Conservation (phyloP, 176 grass and related monocot genomes). For the Musa troglodytarum region DNA sequence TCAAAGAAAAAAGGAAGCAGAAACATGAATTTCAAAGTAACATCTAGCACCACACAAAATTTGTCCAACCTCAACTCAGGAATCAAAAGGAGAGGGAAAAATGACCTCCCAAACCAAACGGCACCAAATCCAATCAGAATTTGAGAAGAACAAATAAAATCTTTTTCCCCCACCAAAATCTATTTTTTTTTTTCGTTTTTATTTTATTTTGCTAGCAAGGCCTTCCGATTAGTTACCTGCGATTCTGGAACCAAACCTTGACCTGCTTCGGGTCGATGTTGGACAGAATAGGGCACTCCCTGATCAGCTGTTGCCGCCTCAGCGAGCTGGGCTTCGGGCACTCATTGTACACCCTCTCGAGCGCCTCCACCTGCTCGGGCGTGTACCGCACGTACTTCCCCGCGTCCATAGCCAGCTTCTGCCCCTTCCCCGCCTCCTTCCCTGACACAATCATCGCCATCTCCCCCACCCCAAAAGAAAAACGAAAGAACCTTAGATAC, state of each 20-base stretch:
- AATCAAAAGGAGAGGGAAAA: no score
- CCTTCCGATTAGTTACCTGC: slow-evolving; percentile 36
- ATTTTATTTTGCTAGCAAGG: no score
- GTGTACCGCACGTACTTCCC: slow-evolving; percentile 96
- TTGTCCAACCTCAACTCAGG: no score
- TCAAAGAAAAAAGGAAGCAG: no score
- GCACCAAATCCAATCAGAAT: no score
- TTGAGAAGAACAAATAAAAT: no score
- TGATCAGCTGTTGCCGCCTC: slow-evolving; percentile 73
- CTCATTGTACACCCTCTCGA: slow-evolving; percentile 87
- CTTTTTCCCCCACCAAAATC: no score
- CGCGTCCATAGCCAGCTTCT: slow-evolving; percentile 36
- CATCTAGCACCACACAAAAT: no score
- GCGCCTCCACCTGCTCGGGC: slow-evolving; percentile 92
- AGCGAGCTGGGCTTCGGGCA: slow-evolving; percentile 96
- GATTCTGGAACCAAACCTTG: slow-evolving; percentile 99
- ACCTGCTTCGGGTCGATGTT: slow-evolving; percentile 98
- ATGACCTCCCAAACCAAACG: no score
- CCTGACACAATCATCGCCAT: slow-evolving; percentile 29
- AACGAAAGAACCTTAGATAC: no score
- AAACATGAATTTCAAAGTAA: no score
- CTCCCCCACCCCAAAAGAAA: slow-evolving; percentile 3
- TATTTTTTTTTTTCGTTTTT: no score
- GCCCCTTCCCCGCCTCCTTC: slow-evolving; percentile 27
- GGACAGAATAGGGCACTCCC: slow-evolving; percentile 67